Conservation (phyloP, 208 protist species). For the Leishmania aethiopica region DNA sequence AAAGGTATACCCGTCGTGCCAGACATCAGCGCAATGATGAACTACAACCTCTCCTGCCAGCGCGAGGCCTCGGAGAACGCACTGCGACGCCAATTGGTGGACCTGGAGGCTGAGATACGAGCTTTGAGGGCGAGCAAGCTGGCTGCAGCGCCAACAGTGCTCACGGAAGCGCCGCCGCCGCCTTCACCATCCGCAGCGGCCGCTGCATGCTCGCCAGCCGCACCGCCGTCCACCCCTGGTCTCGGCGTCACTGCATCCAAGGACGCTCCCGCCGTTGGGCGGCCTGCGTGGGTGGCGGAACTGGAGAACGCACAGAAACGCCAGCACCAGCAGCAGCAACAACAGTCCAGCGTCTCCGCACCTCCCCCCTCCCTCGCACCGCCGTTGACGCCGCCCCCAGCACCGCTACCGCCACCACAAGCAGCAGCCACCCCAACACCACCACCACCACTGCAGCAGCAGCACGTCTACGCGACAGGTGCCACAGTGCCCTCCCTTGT, state of each 20-base stretch:
- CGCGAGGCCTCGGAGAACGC: constrained; percentile 64
- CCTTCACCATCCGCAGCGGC: neutral
- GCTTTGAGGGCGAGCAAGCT: constrained; percentile 32
- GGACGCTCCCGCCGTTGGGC: neutral
- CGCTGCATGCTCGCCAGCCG: too few relatives aligned
- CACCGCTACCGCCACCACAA: neutral
- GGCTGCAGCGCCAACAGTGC: neutral
- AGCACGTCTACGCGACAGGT: neutral
- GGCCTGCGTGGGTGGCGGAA: constrained; percentile 22
- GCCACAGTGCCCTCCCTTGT: neutral
- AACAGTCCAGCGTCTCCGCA: neutral
- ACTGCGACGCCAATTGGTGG: constrained; percentile 61
- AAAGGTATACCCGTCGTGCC: constrained; percentile 72
- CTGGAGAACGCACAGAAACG: constrained; percentile 30
- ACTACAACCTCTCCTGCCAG: constrained; percentile 77
- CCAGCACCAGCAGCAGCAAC: constrained; percentile 23
- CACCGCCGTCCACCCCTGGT: neutral
- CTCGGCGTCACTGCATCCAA: neutral
- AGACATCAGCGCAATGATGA: constrained; percentile 67
- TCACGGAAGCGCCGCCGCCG: neutral
- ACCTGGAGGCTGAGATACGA: constrained; percentile 64
- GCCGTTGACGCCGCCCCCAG: constrained; percentile 5
- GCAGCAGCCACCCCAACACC: neutral
- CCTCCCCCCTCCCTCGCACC: neutral
- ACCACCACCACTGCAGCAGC: neutral